Evolutionary conservation across 768 basidiomycete genomes (phyloP).

Genomic region (Solioccasus polychromus): DNA sequence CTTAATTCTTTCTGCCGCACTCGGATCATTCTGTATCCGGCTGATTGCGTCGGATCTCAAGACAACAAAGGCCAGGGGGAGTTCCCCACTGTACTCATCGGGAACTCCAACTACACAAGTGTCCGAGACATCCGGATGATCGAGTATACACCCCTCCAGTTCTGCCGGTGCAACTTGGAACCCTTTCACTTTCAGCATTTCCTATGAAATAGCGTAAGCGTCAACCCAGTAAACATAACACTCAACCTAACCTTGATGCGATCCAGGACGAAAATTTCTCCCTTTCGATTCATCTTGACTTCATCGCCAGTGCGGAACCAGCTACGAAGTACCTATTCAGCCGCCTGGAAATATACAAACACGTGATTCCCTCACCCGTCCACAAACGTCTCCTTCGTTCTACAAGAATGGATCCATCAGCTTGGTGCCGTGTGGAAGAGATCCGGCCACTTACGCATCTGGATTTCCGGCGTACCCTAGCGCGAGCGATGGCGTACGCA

Average conservation of each 20-base stretch:
- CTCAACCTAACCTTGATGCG: constrained; percentile 56
- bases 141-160: constrained; percentile 60
- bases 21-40: constrained; percentile 31
- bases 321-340: constrained; percentile 24
- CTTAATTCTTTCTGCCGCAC: constrained; percentile 35
- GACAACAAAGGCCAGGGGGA: constrained; percentile 70
- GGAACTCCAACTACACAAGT: constrained; percentile 63
- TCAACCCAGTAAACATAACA: background rate
- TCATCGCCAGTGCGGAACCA: constrained; percentile 75
- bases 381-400: constrained; percentile 62
- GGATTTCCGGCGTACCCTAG: constrained; percentile 57
- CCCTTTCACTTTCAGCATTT: constrained; percentile 66
- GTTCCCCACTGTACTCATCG: constrained; percentile 75
- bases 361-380: constrained; percentile 34
- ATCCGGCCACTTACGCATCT: constrained; percentile 47
- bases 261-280: constrained; percentile 69
- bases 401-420: constrained; percentile 26
- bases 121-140: constrained; percentile 59
- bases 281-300: constrained; percentile 57
- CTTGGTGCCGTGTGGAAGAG: background rate
- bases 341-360: background rate
- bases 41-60: constrained; percentile 39
- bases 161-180: constrained; percentile 64
- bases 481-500: constrained; percentile 59
- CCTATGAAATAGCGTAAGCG: constrained; percentile 36